Evolutionary conservation across 257 asterid genomes (phyloP).

Genomic region (Apocynum venetum): DNA sequence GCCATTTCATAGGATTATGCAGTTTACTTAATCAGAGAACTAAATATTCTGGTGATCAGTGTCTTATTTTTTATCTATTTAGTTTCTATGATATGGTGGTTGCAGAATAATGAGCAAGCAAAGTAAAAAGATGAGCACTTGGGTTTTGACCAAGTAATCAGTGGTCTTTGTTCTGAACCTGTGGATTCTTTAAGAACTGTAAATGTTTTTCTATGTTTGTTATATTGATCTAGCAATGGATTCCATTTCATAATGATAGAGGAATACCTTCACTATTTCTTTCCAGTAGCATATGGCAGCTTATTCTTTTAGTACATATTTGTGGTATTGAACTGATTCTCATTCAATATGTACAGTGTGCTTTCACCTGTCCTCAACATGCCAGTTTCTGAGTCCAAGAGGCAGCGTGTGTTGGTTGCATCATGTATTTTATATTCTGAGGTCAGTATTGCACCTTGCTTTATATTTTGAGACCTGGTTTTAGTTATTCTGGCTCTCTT

Average conservation of each 20-base stretch:
- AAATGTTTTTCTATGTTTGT: not conserved
- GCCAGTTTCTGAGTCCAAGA: conserved; percentile 86
- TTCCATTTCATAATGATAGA: not conserved
- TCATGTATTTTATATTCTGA: conserved; percentile 91
- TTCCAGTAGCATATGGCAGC: not conserved
- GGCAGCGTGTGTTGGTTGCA: conserved; percentile 96
- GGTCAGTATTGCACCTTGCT: conserved; percentile 47
- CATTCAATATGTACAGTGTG: conserved; percentile 55
- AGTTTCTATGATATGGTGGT: not conserved
- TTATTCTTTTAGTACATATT: conserved; percentile 3
- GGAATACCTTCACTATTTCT: not conserved
- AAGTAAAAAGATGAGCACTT: not conserved
- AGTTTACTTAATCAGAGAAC: not conserved
- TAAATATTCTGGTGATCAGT: not conserved
- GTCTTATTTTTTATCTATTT: not conserved
- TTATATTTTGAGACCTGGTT: not conserved
- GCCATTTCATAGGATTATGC: not conserved
- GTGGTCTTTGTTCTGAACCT: not conserved
- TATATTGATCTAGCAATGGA: not conserved
- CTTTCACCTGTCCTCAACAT: conserved; percentile 88
- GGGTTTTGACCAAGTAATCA: not conserved
- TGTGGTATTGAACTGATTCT: conserved; percentile 27
- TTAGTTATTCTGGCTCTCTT: not conserved
- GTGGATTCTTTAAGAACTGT: not conserved
- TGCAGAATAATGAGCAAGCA: not conserved